phyloP scores from a whole-genome alignment of 139 green algal species.

The Chlorella sp. region DNA sequence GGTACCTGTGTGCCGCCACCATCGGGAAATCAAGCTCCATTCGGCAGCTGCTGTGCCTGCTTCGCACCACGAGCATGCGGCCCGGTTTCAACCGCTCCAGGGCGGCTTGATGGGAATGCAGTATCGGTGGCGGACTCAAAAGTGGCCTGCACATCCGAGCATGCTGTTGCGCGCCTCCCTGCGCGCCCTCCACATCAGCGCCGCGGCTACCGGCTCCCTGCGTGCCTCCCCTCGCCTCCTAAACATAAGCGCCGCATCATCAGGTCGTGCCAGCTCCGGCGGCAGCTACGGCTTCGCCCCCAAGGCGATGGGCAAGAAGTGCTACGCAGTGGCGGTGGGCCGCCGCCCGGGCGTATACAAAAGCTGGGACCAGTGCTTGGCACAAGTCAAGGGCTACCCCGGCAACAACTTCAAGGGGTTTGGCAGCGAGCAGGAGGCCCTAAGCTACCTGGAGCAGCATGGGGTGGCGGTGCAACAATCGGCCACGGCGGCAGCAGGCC shows the following conservation, averaged over 20 bases:
- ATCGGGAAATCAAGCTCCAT: too few relatives aligned
- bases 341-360: slow-evolving; percentile 44
- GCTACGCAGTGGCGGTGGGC: slow-evolving; percentile 41
- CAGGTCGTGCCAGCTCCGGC: too few relatives aligned
- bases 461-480: not conserved
- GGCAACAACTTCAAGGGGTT: slow-evolving; percentile 44
- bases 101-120: not conserved
- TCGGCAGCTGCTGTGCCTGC: too few relatives aligned
- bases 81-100: too few relatives aligned
- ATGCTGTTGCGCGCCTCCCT: not conserved
- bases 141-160: not conserved
- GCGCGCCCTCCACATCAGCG: slow-evolving; percentile 1
- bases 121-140: not conserved
- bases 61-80: not conserved
- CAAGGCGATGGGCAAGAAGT: not conserved
- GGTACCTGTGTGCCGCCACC: too few relatives aligned
- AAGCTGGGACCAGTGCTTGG: slow-evolving; percentile 40
- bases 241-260: not conserved
- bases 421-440: slow-evolving; percentile 26
- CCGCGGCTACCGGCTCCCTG: not conserved
- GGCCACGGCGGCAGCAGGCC: not conserved
- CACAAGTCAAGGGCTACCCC: slow-evolving; percentile 36
- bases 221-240: not conserved
- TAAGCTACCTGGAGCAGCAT: slow-evolving; percentile 14
- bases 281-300: not conserved